phyloP scores from a whole-genome alignment of 2,329 filamentous ascomycete genomes.

The Torrubiella hemipterigena region DNA sequence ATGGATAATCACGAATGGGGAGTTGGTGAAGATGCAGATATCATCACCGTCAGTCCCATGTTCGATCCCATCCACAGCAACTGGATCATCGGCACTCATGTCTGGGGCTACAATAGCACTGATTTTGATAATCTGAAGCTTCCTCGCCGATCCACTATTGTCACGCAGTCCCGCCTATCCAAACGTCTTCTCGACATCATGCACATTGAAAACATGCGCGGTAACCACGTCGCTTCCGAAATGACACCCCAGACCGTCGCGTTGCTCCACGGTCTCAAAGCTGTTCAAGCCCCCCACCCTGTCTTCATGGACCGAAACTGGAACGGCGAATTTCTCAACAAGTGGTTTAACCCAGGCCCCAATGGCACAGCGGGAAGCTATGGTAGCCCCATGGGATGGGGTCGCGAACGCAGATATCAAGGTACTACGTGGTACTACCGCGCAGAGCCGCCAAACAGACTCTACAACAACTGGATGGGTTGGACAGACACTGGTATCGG shows the following conservation, averaged over 20 bases:
- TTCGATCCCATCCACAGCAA: conserved; percentile 62
- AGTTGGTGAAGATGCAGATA: conserved; percentile 62
- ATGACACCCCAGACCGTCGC: conserved; percentile 67
- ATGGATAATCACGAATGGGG: conserved; percentile 66
- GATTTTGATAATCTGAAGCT: conserved; percentile 40
- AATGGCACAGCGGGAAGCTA: conserved; percentile 40
- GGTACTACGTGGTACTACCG: conserved; percentile 52
- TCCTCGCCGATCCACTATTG: conserved; percentile 64
- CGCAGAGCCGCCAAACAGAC: conserved; percentile 40
- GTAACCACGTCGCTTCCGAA: conserved; percentile 67
- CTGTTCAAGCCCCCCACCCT: conserved; percentile 66
- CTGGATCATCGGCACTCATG: conserved; percentile 59
- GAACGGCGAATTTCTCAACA: conserved; percentile 39
- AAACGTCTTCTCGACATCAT: conserved; percentile 61
- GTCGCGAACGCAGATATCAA: conserved; percentile 42
- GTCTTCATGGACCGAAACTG: conserved; percentile 70
- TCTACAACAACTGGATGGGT: conserved; percentile 54
- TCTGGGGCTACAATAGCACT: conserved; percentile 51
- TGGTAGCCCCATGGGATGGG: conserved; percentile 47
- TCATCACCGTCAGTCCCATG: conserved; percentile 66
- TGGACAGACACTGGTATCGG: conserved; percentile 43
- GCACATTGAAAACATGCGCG: conserved; percentile 63
- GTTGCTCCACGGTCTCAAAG: conserved; percentile 67
- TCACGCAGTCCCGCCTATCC: conserved; percentile 64
- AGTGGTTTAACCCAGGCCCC: conserved; percentile 49